Base-by-base conservation (phyloP, 1,139 yeast genomes). In the Candida tetrigidarum region DNA sequence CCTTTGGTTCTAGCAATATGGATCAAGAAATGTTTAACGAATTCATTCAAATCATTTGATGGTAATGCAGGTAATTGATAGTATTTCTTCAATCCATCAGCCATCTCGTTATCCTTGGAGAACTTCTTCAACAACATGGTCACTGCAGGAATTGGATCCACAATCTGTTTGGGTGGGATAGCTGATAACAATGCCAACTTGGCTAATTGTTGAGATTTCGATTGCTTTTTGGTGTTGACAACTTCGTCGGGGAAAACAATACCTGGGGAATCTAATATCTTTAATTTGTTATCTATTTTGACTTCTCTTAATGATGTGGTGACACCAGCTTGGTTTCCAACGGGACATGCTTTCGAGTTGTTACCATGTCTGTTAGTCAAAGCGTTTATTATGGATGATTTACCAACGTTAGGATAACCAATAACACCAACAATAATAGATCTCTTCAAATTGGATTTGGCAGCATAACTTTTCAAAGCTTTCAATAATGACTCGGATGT, bases 251-350 rank as follows among this genome's bases (percentile, higher is more conserved):
- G 98, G 82, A 93, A 93, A 34, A 95, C 97, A 53, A 93, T 93
- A 62, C 99, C 99, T 41, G 99, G 99, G 41, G 97, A 90, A 66
- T 93, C 99, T 61, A 93, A 77, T 51, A 93, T 78, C 66, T 87
- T 89, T 56, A 93, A 78, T 66, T 91, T 91, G 61, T 84, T 86
- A 64, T 93, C 99, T 50, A 93, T 80, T 69, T 93, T 93, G 49
- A 93, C 91, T 66, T 91, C 96, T 69, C 97, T 83, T 64, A 93
- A 74, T 3, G 93, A 75, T 1, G 97, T 92, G 25, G 99, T 93
- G 30, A 93, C 93, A 63, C 99, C 99, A 3, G 99, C 98, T 69
- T 88, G 95, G 59, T 96, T 95, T 38, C 99, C 99, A 27, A 89
- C 96, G 11, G 99, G 98, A 63, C 99, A 93, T 9, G 93, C 95